Base-by-base conservation (phyloP, 768 basidiomycete genomes). In the Candolleomyces eurysporus region DNA sequence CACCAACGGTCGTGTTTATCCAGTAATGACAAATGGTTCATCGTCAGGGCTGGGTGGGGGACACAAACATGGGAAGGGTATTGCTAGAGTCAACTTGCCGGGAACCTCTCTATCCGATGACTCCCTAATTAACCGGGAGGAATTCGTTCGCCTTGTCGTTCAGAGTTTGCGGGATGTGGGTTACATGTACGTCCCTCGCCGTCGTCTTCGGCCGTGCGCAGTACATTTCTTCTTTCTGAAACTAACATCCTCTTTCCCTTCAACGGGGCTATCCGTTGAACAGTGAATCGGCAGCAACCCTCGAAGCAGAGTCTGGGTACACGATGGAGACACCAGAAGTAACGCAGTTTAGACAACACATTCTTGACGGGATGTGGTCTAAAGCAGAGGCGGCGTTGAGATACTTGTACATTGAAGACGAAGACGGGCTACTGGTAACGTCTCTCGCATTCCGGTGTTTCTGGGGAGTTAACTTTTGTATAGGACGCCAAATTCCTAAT, bases 231-330 rank as follows among this genome's bases (percentile, higher is more conserved):
- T 55, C 42, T 26, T 48, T 7, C 14, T 30, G 57, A 56, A 50
- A 48, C 49, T 65, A 50, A 63, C 61, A 42, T 32, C 55, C 48
- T 50, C 53, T 64, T 32, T 53, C 13, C 26, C 22, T 19, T 21
- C 9, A 16, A 22, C n/a, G 19, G 4, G 10, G n/a, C 19, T 17
- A 31, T 30, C 3, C 51, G 7, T 31, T 13, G 13, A 30, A 52
- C 69, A 98, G 95, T 62, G 90, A 94, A 78, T 90, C 93, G 26
- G 95, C 95, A 26, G 84, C 88, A 17, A 90, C 89, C 2, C 82
- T 98, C 57, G 94, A 97, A 75, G 90, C 89, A 5, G 95, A 98
- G 75, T 97, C 95, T 8, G 96, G 95, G 6, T 96, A 92, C 75
- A 78, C 85, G 43, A 84, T 96, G 77, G 94, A 97, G 70, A 80